A percentile compares a stretch with the other conserved stretches of the same genome.
phyloP scores from a whole-genome alignment of 257 asterid species.

The Solanum chiquidenum region DNA sequence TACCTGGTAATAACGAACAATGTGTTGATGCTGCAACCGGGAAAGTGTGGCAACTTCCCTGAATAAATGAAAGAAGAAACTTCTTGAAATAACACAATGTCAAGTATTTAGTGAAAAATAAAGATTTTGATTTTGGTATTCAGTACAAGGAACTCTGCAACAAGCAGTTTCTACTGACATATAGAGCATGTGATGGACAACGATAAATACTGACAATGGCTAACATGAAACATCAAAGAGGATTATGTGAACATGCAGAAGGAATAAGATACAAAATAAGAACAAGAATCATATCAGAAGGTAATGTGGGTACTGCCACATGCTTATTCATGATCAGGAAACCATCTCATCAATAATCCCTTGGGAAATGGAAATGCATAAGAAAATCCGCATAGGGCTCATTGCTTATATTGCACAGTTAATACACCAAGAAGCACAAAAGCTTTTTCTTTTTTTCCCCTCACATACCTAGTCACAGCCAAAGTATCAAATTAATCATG shows the following conservation, averaged over 20 bases:
- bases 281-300: background rate
- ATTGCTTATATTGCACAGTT: background rate
- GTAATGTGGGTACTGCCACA: background rate
- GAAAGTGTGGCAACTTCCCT: conserved; percentile 98
- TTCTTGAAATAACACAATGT: background rate
- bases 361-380: background rate
- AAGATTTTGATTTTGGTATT: background rate
- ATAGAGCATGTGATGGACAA: background rate
- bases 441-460: background rate
- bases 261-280: background rate
- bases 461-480: background rate
- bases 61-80: conserved; percentile 5
- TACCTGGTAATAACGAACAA: conserved; percentile 97
- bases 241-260: background rate
- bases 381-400: background rate
- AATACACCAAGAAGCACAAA: background rate
- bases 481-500: background rate
- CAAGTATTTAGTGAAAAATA: background rate
- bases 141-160: background rate
- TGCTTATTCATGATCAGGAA: background rate
- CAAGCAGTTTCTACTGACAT: background rate
- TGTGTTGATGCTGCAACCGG: conserved; percentile 94
- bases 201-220: background rate
- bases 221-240: background rate
- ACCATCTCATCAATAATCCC: background rate